Conservation (phyloP, 2,329 filamentous ascomycete genomes). For the Hypomyces perniciosus region DNA sequence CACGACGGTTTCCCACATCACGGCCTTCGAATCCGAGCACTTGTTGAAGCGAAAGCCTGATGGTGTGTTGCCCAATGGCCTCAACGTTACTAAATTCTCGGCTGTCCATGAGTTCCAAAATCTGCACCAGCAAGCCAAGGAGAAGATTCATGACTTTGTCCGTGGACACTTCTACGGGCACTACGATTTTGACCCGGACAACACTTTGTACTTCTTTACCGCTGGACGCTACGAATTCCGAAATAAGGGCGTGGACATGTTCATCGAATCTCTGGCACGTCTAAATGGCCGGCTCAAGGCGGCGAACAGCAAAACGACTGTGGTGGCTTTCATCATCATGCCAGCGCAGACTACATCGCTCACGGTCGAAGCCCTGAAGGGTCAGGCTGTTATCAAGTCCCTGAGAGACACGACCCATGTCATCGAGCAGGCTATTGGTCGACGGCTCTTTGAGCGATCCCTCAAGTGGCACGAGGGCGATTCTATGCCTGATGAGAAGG, state of each 20-base stretch:
- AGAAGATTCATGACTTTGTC: slow-evolving; percentile 97
- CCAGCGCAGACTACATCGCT: slow-evolving; percentile 92
- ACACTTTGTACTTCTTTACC: slow-evolving; percentile 97
- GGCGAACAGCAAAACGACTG: slow-evolving; percentile 80
- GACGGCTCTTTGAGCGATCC: slow-evolving; percentile 89
- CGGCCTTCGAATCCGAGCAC: slow-evolving; percentile 96
- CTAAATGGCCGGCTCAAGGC: slow-evolving; percentile 89
- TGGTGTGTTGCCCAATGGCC: slow-evolving; percentile 88
- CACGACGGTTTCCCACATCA: slow-evolving; percentile 97
- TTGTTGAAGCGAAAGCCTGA: slow-evolving; percentile 96
- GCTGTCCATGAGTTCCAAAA: slow-evolving; percentile 99
- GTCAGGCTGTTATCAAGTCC: slow-evolving; percentile 95
- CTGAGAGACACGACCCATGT: slow-evolving; percentile 87
- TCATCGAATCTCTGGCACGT: slow-evolving; percentile 91
- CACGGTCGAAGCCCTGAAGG: slow-evolving; percentile 91
- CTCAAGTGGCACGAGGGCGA: slow-evolving; percentile 95
- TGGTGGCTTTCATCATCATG: slow-evolving; percentile 98
- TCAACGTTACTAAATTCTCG: slow-evolving; percentile 96
- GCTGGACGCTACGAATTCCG: slow-evolving; percentile 95
- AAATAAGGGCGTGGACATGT: slow-evolving; percentile 99
- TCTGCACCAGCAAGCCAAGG: slow-evolving; percentile 89
- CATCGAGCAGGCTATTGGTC: slow-evolving; percentile 87
- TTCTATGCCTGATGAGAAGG: slow-evolving; percentile 91
- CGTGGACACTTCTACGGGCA: slow-evolving; percentile 98
- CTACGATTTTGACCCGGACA: slow-evolving; percentile 93